A percentile compares a stretch with the other conserved stretches of the same genome.
Conservation (phyloP, 2,329 filamentous ascomycete species). For the Fusarium sp. region DNA sequence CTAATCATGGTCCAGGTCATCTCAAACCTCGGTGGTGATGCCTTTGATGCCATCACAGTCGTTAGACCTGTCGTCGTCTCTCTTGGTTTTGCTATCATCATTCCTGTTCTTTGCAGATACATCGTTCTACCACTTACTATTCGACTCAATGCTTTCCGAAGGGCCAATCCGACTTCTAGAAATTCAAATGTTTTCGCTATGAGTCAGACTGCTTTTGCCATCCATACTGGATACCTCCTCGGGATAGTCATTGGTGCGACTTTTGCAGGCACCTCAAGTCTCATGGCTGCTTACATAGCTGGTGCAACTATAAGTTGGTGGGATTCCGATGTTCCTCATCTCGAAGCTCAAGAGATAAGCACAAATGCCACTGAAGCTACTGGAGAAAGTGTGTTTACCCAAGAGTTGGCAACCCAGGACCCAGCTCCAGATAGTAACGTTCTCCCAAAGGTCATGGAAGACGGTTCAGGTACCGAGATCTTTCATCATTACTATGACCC, state of each 20-base stretch:
- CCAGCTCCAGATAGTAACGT: too few relatives aligned
- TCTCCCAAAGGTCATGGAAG: not conserved
- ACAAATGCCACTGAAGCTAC: not conserved
- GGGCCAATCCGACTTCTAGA: conserved; percentile 25
- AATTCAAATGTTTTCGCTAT: conserved; percentile 43
- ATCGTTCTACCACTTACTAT: conserved; percentile 55
- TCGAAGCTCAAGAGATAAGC: not conserved
- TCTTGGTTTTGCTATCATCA: conserved; percentile 60
- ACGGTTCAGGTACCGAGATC: conserved; percentile 11
- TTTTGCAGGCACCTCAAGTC: conserved; percentile 70
- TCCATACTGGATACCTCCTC: conserved; percentile 63
- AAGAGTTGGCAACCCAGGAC: not conserved
- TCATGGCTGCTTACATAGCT: conserved; percentile 72
- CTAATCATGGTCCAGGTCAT: conserved; percentile 83
- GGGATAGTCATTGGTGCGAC: conserved; percentile 60
- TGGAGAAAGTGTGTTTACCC: not conserved
- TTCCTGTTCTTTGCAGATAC: conserved; percentile 60
- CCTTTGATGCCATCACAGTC: conserved; percentile 49
- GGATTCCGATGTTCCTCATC: conserved; percentile 54
- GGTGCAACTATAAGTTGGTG: conserved; percentile 70
- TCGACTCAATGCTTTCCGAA: conserved; percentile 47
- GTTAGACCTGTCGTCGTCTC: conserved; percentile 60
- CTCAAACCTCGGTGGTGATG: conserved; percentile 64
- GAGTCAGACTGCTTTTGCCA: conserved; percentile 52
- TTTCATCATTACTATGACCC: conserved; percentile 48